These are phyloP conservation scores for Gryganskiella cystojenkinii DNA, from an alignment of 192 early-diverging fungal genomes.

Conservation along the genomic window DNA sequence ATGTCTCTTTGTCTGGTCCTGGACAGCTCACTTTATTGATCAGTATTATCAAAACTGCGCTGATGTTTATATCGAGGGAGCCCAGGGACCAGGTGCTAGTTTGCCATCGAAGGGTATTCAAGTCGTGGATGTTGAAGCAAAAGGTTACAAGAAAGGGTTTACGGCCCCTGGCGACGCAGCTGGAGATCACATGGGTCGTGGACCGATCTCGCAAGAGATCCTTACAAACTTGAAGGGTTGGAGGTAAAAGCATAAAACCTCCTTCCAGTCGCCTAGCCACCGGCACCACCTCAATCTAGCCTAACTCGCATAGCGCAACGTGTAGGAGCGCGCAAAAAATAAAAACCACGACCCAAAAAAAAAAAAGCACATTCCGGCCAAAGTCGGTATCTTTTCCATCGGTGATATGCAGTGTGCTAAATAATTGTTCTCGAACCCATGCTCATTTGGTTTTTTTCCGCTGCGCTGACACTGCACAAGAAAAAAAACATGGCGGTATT, in stretches of 20 bases:
- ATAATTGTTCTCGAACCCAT: too few relatives aligned
- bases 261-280: too few relatives aligned
- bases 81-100: background rate
- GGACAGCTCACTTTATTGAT: slow-evolving; percentile 71
- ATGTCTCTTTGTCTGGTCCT: slow-evolving; percentile 63
- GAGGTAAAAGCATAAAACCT: slow-evolving; percentile 4
- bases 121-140: slow-evolving; percentile 14
- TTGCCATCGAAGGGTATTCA: slow-evolving; percentile 22
- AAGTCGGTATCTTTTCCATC: too few relatives aligned
- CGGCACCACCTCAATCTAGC: too few relatives aligned
- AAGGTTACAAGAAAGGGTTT: slow-evolving; percentile 1
- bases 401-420: too few relatives aligned
- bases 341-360: too few relatives aligned
- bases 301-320: background rate
- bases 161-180: slow-evolving; percentile 14
- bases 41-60: slow-evolving; percentile 85
- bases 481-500: too few relatives aligned
- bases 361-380: too few relatives aligned
- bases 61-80: slow-evolving; percentile 70
- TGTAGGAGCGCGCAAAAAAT: background rate
- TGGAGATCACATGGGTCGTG: slow-evolving; percentile 23
- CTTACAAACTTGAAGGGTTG: slow-evolving; percentile 5
- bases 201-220: slow-evolving; percentile 2
- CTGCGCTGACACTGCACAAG: too few relatives aligned
- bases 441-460: too few relatives aligned